Conservation (phyloP, 345 rosid genomes). For the Toxicodendron radicans region DNA sequence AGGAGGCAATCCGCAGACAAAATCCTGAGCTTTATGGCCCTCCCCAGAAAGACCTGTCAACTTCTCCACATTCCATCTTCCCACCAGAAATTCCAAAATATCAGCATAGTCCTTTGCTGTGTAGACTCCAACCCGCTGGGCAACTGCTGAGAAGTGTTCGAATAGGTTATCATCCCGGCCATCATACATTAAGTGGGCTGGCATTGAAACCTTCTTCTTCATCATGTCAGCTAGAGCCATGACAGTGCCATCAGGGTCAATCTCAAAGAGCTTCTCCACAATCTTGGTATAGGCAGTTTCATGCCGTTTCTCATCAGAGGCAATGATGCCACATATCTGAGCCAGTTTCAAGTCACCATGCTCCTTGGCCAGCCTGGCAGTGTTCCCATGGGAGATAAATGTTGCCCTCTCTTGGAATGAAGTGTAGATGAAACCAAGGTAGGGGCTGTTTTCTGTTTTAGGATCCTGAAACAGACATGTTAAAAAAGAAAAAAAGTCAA, state of each 20-base stretch:
- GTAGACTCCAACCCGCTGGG: slow-evolving; percentile 63
- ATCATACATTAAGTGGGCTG: slow-evolving; percentile 69
- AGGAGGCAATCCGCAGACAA: slow-evolving; percentile 55
- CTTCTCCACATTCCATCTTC: slow-evolving; percentile 55
- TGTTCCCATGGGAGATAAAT: slow-evolving; percentile 75
- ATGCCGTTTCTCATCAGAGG: slow-evolving; percentile 72
- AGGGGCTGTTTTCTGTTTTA: slow-evolving; percentile 69
- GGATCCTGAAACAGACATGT: slow-evolving; percentile 50
- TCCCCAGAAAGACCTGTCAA: slow-evolving; percentile 59
- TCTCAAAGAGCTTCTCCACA: slow-evolving; percentile 65
- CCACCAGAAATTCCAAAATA: slow-evolving; percentile 66
- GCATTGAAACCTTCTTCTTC: slow-evolving; percentile 53
- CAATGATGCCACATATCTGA: slow-evolving; percentile 66
- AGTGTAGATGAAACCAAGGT: slow-evolving; percentile 74
- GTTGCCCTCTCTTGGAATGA: slow-evolving; percentile 85
- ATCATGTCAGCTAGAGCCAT: slow-evolving; percentile 71
- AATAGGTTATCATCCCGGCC: slow-evolving; percentile 62
- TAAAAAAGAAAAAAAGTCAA: neutral
- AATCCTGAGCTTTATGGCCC: slow-evolving; percentile 51
- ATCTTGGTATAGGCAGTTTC: slow-evolving; percentile 72
- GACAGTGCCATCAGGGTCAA: slow-evolving; percentile 61
- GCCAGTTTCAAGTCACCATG: slow-evolving; percentile 64
- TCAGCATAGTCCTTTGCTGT: slow-evolving; percentile 70
- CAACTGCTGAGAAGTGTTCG: slow-evolving; percentile 67
- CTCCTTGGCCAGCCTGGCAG: slow-evolving; percentile 63